Base-by-base conservation (phyloP, 1,284 basidiomycete species). In the Papiliotrema fonsecae region DNA sequence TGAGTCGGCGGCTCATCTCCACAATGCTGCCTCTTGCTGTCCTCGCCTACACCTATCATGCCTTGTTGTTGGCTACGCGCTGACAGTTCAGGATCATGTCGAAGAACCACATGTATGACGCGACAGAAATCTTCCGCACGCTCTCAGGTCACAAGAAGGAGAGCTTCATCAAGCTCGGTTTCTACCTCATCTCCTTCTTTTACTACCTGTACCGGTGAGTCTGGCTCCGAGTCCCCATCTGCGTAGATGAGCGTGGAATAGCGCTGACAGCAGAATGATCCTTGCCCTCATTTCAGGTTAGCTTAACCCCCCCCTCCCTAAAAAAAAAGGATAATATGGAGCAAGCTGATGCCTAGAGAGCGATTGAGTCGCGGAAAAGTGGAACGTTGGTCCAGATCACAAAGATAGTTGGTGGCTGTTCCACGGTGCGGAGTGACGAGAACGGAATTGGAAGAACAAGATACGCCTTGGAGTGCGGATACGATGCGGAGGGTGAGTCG, bases 101-200 rank as follows among this genome's bases (percentile, higher is more conserved):
- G 73, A 92, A 92, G 68, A 87, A 87, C 67, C 93, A 97, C 76
- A 94, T 97, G 88, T 94, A 97, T 70, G 94, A 99, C 73, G 94
- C 94, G 46, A 98, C 96, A 27, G 96, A 98, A 75, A 98, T 98
- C 64, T 98, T 99, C 81, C 82, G 96, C 60, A 94, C 94, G 11
- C 76, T 98, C 40, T 83, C 86, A 16, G 83, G 81, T 35, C 96
- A 97, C 76, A 99, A 99, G 78, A 97, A 93, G 72, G 93, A 96
- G 77, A 86, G 86, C 65, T 97, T 98, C 70, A 81, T 94, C 75
- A 97, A 96, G 77, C 85, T 97, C 52, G 92, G 88, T 19, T 93
- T 94, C 75, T 96, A 93, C 74, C 82, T 94, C 50, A 78, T 94
- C 54, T 90, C 86, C 42, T 94, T 94, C 81, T 94, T 94, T 81